phyloP scores from a whole-genome alignment of 2,329 filamentous ascomycete species.

The Xylariaceae sp. region DNA sequence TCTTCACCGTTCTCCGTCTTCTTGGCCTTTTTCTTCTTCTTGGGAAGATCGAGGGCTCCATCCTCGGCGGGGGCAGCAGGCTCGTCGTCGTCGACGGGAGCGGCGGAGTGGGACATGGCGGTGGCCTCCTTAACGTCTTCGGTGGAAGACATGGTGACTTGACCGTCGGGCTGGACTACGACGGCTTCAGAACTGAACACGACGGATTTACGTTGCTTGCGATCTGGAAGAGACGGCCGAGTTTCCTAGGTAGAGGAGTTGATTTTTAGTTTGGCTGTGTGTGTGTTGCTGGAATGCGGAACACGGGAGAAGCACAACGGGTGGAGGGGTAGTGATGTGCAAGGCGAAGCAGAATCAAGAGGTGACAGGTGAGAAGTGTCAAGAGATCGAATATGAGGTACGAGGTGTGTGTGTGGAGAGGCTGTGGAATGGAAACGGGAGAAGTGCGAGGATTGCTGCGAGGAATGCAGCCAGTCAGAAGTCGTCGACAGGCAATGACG shows the following conservation, averaged over 20 bases:
- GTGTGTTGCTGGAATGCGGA: background rate
- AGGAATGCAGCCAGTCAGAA: background rate
- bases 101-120: constrained; percentile 66
- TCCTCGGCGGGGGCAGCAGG: constrained; percentile 39
- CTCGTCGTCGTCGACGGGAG: constrained; percentile 36
- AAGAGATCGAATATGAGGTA: background rate
- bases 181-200: constrained; percentile 86
- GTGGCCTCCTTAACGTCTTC: constrained; percentile 72
- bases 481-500: constrained; percentile 9
- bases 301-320: background rate
- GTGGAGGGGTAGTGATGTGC: background rate
- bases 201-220: constrained; percentile 87
- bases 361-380: background rate
- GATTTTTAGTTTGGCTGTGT: constrained; percentile 1
- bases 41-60: constrained; percentile 67
- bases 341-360: background rate
- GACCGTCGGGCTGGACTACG: constrained; percentile 86
- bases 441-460: background rate
- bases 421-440: background rate
- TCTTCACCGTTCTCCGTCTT: constrained; percentile 50
- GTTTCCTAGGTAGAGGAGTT: constrained; percentile 21
- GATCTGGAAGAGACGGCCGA: constrained; percentile 41
- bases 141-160: constrained; percentile 70
- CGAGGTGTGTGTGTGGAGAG: background rate
- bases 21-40: constrained; percentile 61